Percentiles rank a stretch among this genome's conserved stretches.
Conservation (phyloP, 1,284 basidiomycete genomes). For the Fomitiporia mediterranea region DNA sequence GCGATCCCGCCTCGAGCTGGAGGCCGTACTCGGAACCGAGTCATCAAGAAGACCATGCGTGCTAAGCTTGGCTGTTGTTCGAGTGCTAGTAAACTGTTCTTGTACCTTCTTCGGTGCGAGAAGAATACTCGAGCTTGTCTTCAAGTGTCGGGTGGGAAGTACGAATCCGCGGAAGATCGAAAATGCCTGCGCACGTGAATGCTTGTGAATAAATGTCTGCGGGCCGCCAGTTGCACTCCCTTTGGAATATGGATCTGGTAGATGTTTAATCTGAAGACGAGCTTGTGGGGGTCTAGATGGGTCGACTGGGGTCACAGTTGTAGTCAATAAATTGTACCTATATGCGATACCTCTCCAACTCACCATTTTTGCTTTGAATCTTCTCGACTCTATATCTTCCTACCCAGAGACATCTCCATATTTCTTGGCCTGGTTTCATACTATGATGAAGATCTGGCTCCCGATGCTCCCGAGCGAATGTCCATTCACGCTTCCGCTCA, state of each 20-base stretch:
- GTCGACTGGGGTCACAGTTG: conserved; percentile 36
- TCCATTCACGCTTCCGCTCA: conserved; percentile 49
- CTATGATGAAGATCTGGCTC: conserved; percentile 29
- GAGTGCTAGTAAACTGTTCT: conserved; percentile 72
- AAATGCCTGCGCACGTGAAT: conserved; percentile 70
- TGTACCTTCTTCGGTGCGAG: conserved; percentile 69
- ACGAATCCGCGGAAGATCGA: conserved; percentile 65
- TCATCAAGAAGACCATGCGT: conserved; percentile 58
- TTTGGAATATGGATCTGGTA: conserved; percentile 43
- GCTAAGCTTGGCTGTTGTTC: conserved; percentile 61
- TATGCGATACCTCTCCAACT: no score
- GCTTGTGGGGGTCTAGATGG: conserved; percentile 58
- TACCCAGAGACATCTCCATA: conserved; percentile 62
- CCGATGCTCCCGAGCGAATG: conserved; percentile 53
- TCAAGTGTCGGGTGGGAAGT: conserved; percentile 33
- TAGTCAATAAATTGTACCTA: no score
- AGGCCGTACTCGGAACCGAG: not conserved
- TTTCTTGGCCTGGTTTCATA: conserved; percentile 48
- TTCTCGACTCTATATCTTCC: conserved; percentile 62
- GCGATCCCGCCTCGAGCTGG: not conserved
- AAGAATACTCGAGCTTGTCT: conserved; percentile 48
- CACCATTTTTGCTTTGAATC: conserved; percentile 16
- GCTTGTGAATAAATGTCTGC: conserved; percentile 66
- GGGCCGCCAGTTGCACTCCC: conserved; percentile 49
- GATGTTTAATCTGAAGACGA: conserved; percentile 57